These are phyloP conservation scores for Annulohypoxylon moriforme DNA, from an alignment of 495 filamentous ascomycete species.

Conservation along the genomic window DNA sequence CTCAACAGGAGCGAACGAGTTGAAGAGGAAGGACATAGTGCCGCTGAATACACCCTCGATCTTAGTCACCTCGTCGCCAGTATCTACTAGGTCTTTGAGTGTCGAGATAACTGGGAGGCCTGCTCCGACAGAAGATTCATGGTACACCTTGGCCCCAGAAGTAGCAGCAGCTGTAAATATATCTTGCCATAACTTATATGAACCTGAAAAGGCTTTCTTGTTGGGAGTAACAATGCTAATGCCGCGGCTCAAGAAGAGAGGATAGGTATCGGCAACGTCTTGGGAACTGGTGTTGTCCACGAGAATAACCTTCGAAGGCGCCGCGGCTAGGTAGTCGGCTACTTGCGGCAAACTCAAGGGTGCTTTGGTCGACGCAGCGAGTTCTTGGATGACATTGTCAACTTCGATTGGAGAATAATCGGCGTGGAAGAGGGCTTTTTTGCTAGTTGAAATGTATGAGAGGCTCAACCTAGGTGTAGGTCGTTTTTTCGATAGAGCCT, in stretches of 20 bases:
- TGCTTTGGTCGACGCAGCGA: conserved; percentile 67
- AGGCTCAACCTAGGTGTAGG: conserved; percentile 71
- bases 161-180: conserved; percentile 75
- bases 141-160: conserved; percentile 82
- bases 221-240: conserved; percentile 95
- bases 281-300: conserved; percentile 95
- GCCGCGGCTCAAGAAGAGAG: conserved; percentile 77
- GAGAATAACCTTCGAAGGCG: conserved; percentile 78
- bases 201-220: conserved; percentile 93
- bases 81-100: conserved; percentile 86
- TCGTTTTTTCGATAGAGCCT: conserved; percentile 63
- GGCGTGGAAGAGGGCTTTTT: conserved; percentile 74
- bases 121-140: conserved; percentile 92
- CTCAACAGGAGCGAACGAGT: conserved; percentile 85
- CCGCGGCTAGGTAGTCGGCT: conserved; percentile 73
- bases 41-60: conserved; percentile 98
- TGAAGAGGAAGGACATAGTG: conserved; percentile 96
- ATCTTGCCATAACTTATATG: conserved; percentile 78
- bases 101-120: conserved; percentile 93
- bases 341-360: conserved; percentile 72
- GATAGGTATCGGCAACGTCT: conserved; percentile 81
- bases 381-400: conserved; percentile 63
- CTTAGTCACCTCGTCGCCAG: conserved; percentile 84
- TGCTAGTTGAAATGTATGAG: conserved; percentile 82
- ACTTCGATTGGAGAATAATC: conserved; percentile 69